phyloP scores from a whole-genome alignment of 2,329 filamentous ascomycete genomes.

The Biscogniauxia sp. region DNA sequence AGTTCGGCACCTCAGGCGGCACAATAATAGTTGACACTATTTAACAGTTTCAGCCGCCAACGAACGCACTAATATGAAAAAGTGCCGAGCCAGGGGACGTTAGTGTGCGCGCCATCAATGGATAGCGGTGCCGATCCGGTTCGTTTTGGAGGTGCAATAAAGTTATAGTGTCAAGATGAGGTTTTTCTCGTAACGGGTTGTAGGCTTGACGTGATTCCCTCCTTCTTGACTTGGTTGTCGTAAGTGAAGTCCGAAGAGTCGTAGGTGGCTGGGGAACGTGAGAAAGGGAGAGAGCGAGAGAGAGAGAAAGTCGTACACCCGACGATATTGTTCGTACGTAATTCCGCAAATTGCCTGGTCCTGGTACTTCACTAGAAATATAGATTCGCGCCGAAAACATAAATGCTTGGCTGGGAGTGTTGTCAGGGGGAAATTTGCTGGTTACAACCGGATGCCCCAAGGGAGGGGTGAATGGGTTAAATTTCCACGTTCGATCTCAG shows the following conservation, averaged over 20 bases:
- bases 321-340: neutral
- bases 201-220: neutral
- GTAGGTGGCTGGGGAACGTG: neutral
- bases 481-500: neutral
- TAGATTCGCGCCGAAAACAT: conserved; percentile 1
- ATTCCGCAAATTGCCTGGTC: conserved; percentile 19
- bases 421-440: neutral
- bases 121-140: neutral
- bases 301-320: conserved; percentile 8
- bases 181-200: neutral
- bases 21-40: conserved; percentile 1
- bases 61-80: conserved; percentile 9
- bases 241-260: no score
- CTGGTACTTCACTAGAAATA: conserved; percentile 20
- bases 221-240: no score
- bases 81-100: conserved; percentile 3
- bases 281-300: neutral
- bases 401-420: neutral
- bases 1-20: neutral
- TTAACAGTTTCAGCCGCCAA: conserved; percentile 7
- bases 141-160: conserved; percentile 5
- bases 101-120: neutral
- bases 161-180: neutral
- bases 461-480: neutral
- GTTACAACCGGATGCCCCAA: neutral